These are phyloP conservation scores for Ophiostoma australiae DNA, from an alignment of 2,329 filamentous ascomycete species.

Conservation along the genomic window DNA sequence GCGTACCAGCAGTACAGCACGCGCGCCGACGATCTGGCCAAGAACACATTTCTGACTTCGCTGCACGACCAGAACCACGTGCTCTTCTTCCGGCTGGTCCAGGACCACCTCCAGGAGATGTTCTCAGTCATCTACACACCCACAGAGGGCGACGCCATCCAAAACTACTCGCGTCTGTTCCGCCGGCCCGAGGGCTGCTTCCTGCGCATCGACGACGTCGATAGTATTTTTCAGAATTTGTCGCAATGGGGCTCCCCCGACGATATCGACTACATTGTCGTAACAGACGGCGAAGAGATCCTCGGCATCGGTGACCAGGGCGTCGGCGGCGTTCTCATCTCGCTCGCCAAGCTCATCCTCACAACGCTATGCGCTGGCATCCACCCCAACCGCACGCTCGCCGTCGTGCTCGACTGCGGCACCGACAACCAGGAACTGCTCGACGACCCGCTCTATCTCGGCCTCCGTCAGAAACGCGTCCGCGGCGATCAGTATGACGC, in stretches of 20 bases:
- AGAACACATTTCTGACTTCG: constrained; percentile 83
- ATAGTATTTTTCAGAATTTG: constrained; percentile 61
- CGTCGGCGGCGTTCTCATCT: constrained; percentile 78
- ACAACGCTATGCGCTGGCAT: constrained; percentile 84
- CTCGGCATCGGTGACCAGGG: constrained; percentile 87
- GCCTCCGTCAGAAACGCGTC: constrained; percentile 61
- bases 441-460: constrained; percentile 73
- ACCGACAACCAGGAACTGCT: constrained; percentile 74
- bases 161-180: constrained; percentile 76
- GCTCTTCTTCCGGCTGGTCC: constrained; percentile 71
- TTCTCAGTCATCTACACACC: constrained; percentile 88
- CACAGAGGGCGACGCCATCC: constrained; percentile 82
- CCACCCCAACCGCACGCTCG: constrained; percentile 70
- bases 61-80: constrained; percentile 83
- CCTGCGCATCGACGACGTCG: constrained; percentile 65
- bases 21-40: constrained; percentile 61
- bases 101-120: constrained; percentile 79
- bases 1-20: constrained; percentile 75
- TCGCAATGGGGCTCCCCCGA: constrained; percentile 63
- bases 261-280: constrained; percentile 83
- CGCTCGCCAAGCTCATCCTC: constrained; percentile 74
- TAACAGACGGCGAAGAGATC: constrained; percentile 59
- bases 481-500: constrained; percentile 68
- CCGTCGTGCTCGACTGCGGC: constrained; percentile 79
- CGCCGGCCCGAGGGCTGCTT: constrained; percentile 76